These are phyloP conservation scores for Cucurbita ficifolia DNA, from an alignment of 306 rosid species.

Conservation along the genomic window DNA sequence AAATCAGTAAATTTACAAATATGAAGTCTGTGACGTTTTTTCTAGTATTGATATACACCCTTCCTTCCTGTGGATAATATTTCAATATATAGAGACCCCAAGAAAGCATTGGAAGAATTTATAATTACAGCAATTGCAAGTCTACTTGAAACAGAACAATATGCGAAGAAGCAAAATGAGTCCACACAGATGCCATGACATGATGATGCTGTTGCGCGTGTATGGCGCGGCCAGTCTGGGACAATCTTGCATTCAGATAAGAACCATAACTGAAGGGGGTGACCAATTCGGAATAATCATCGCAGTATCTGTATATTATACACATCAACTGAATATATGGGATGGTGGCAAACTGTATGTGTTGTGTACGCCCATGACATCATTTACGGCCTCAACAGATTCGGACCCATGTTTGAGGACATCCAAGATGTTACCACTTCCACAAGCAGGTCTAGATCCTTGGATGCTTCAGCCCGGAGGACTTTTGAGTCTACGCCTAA, in stretches of 20 bases:
- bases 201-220: background rate
- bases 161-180: background rate
- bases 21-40: background rate
- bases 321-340: background rate
- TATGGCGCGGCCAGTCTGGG: background rate
- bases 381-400: slow-evolving; percentile 34
- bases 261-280: background rate
- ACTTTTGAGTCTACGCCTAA: slow-evolving; percentile 56
- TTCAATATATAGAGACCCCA: background rate
- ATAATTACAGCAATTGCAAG: background rate
- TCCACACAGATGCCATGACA: background rate
- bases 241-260: background rate
- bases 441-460: slow-evolving; percentile 68
- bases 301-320: background rate
- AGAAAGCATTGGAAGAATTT: background rate
- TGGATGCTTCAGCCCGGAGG: slow-evolving; percentile 51
- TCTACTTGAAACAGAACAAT: background rate
- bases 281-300: background rate
- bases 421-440: slow-evolving; percentile 70
- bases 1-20: background rate
- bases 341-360: background rate
- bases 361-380: background rate
- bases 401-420: slow-evolving; percentile 59
- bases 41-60: background rate
- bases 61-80: background rate